A percentile compares a stretch with the other conserved stretches of the same genome.
Evolutionary conservation across 2,329 filamentous ascomycete species (phyloP).

Genomic region (Colletotrichum theobromicola): DNA sequence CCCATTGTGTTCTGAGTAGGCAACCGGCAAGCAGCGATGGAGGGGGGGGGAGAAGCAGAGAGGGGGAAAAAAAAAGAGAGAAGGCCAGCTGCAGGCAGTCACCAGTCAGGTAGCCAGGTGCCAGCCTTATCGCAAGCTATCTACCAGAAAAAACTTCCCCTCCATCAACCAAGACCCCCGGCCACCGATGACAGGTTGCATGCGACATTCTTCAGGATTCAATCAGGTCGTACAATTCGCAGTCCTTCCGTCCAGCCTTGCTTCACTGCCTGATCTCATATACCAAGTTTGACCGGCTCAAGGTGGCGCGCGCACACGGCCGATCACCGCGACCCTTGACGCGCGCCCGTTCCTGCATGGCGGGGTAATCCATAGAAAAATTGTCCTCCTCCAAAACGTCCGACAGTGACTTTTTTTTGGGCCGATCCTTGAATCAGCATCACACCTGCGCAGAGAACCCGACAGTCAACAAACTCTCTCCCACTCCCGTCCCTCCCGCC

Average conservation of each 20-base stretch:
- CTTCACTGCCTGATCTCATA: neutral
- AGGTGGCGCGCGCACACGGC: slow-evolving; percentile 4
- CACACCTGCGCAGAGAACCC: neutral
- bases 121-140: neutral
- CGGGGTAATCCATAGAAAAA: slow-evolving; percentile 19
- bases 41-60: neutral
- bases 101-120: neutral
- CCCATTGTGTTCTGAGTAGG: neutral
- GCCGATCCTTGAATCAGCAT: neutral
- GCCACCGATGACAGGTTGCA: neutral
- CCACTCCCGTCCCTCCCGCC: neutral
- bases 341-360: slow-evolving; percentile 21
- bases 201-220: neutral
- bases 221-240: neutral
- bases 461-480: neutral
- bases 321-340: slow-evolving; percentile 18
- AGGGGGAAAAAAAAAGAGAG: neutral
- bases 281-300: neutral
- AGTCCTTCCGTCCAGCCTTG: neutral
- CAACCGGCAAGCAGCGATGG: neutral
- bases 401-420: neutral
- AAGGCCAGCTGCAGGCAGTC: neutral
- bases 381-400: neutral
- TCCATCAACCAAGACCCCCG: neutral
- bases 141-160: neutral